Evolutionary conservation across 108 stramenopile species (phyloP), one percentile per base, ranked within the genome.

Genomic region (Asterionellopsis glacialis): DNA sequence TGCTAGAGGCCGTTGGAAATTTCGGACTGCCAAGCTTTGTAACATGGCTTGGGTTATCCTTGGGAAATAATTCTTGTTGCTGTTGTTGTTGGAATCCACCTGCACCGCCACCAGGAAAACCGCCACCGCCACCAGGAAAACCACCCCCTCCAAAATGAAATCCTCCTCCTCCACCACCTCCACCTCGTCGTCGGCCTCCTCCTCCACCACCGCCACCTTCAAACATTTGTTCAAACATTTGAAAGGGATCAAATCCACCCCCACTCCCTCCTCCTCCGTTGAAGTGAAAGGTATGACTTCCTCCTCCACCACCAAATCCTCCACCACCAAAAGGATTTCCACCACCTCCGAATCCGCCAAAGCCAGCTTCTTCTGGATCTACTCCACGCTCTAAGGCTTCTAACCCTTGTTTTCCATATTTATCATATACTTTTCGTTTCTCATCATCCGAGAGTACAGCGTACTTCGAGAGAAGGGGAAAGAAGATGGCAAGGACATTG

Each of bases 351-450:
- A n/a, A n/a, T n/a, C 74, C 70, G 18, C 82, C 82, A 55, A 79
- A 81, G 7, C 85, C 85, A 57, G 75, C 76, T 40, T 61, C 60
- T 45, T 77, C 69, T 7, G 90, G 90, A 82, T 91, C 83, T 40
- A 75, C 62, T 27, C 85, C 91, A 40, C 68, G 67, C 45, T 83
- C 87, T 40, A 67, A 56, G 43, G 75, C 81, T 67, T 85, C 86
- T 25, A 94, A 51, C 41, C 91, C 91, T 57, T 80, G 68, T 51
- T 90, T 81, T 0, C 92, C 88, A 62, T 88, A 88, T 47, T 85
- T 72, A 49, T 94, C 92, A 63, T 90, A 94, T 10, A 88, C 71
- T 54, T 87, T 74, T 53, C 83, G 76, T 47, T 94, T 94, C 56
- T 94, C 81, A 11, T 87, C 84, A 55, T 94, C 88, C 55, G 69